Conservation (phyloP, 208 protist genomes). For the Kentomonas sorsogonicus region DNA sequence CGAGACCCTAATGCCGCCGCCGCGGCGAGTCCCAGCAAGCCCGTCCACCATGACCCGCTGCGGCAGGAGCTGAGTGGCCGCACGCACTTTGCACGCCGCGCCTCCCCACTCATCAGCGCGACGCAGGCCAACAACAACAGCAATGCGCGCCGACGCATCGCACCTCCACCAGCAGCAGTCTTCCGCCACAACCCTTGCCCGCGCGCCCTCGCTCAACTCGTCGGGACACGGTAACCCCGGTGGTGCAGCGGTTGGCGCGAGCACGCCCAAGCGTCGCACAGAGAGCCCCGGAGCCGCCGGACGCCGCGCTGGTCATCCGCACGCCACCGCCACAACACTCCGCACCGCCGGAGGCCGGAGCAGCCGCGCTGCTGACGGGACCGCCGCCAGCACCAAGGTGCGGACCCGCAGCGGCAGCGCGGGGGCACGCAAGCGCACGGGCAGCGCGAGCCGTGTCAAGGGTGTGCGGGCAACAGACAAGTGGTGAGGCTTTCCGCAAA, state of each 20-base stretch:
- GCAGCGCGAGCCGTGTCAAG: conserved; percentile 25
- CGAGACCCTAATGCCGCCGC: conserved; percentile 2
- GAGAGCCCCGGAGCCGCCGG: conserved; percentile 28
- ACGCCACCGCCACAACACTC: too few relatives aligned
- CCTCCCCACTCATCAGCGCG: conserved; percentile 25
- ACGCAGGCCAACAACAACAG: not conserved
- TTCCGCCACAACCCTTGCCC: conserved; percentile 9
- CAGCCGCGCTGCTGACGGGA: conserved; percentile 13
- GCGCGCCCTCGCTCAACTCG: conserved; percentile 22
- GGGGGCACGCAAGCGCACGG: conserved; percentile 17
- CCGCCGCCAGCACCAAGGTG: conserved; percentile 21
- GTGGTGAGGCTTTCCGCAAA: conserved; percentile 20
- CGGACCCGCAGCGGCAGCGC: conserved; percentile 6
- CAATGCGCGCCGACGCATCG: conserved; percentile 1
- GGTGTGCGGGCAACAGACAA: conserved; percentile 29
- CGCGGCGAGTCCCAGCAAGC: not conserved
- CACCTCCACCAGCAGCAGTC: conserved; percentile 11
- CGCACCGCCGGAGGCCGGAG: too few relatives aligned
- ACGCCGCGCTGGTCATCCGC: conserved; percentile 12
- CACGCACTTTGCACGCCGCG: conserved; percentile 19
- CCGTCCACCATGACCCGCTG: conserved; percentile 7
- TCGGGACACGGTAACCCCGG: too few relatives aligned
- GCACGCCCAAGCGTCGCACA: too few relatives aligned
- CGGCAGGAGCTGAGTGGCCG: too few relatives aligned
- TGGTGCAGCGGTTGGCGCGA: too few relatives aligned